Evolutionary conservation across 192 early-diverging fungal species (phyloP), one percentile per base, ranked within the genome.

Genomic region (Geranomyces variabilis): DNA sequence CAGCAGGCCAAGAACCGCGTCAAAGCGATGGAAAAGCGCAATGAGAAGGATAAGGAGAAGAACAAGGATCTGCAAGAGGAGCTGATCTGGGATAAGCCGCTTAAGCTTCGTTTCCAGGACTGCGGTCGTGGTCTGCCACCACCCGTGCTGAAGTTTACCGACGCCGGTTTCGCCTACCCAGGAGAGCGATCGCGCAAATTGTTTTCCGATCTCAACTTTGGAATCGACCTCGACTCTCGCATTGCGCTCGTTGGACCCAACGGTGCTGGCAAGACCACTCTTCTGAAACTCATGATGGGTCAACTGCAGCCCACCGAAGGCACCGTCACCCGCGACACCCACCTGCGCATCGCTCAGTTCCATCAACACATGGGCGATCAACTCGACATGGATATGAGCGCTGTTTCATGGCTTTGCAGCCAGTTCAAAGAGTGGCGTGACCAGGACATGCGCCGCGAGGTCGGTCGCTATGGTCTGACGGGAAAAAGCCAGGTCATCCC

Each of bases 351-450:
- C 72, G 91, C 84, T 30, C 90, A 89, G 58, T 84, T 92, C 62
- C 86, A 89, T 53, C 90, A 92, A 79, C 90, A 92, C 78, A 84
- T 86, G 71, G 87, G 91, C 80, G 87, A 90, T 69, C 88, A 91
- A 76, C 82, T 91, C 68, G 89, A 90, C 67, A 79, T 90, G 81
- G 86, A 87, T 66, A 64, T 60, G 47, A 84, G 80, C 56, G 87
- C 87, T 36, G 84, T 85, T 66, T 66, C 86, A 58, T 88, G 90
- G 73, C 88, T 91, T 69, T 87, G 87, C 77, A 85, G 83, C 84
- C 87, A 90, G 76, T 90, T 89, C 76, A 80, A 80, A 71, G 81
- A 82, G 19, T 88, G 88, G 66, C 79, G 88, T 77, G 90, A 91
- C 77, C 82, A 86, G 65, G 90, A 91, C 73, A 82, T 85, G 69